These are phyloP conservation scores for Arthroderma uncinatum DNA, from an alignment of 2,329 filamentous ascomycete species.

Conservation along the genomic window DNA sequence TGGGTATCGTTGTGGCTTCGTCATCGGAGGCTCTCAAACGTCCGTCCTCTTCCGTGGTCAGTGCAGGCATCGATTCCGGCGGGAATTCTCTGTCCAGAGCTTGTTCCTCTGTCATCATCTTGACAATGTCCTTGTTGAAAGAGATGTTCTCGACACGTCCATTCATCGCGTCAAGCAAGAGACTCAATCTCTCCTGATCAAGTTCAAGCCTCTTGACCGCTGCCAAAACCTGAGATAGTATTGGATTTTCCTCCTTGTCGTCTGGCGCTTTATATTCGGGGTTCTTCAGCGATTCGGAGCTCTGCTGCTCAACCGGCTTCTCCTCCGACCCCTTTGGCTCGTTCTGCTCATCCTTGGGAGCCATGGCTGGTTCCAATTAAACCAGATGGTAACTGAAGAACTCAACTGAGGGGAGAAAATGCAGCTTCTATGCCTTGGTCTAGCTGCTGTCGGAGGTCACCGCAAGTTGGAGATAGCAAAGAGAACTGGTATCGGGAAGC, in stretches of 20 bases:
- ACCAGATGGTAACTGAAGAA: neutral
- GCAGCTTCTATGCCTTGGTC: neutral
- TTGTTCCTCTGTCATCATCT: slow-evolving; percentile 3
- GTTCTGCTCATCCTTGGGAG: neutral
- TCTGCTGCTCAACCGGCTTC: neutral
- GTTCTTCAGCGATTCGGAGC: neutral
- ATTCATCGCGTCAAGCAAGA: neutral
- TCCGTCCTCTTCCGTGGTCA: neutral
- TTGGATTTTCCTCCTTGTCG: neutral
- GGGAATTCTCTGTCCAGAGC: neutral
- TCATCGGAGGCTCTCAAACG: neutral
- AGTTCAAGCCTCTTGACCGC: slow-evolving; percentile 10
- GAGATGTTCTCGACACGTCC: slow-evolving; percentile 2
- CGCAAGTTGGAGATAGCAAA: neutral
- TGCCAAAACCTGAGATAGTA: slow-evolving; percentile 8
- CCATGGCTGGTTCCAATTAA: neutral
- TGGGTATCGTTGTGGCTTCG: neutral
- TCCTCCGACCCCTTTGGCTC: neutral
- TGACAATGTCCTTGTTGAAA: slow-evolving; percentile 2
- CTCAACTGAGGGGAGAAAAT: neutral
- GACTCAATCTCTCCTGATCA: slow-evolving; percentile 9
- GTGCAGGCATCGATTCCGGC: neutral
- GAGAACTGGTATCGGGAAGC: neutral
- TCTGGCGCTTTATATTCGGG: neutral
- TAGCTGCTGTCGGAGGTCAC: neutral